Evolutionary conservation across 441 rosid genomes (phyloP), one percentile per base, ranked within the genome.

Genomic region (Kokia cookei): DNA sequence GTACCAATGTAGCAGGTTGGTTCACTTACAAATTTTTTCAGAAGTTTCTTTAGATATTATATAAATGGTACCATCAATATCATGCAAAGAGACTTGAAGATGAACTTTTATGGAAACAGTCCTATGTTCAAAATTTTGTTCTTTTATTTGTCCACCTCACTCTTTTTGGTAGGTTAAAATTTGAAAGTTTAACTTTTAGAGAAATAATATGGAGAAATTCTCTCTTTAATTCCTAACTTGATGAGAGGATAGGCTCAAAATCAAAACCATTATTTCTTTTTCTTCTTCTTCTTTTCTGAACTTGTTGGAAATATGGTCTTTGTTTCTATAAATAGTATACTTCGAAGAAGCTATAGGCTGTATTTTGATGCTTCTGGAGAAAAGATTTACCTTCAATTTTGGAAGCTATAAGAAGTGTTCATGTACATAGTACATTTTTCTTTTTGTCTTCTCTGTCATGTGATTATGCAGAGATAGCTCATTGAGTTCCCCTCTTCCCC

Each of bases 1-100:
- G 85, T 96, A 96, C 86, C 84, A 83, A 51, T 96, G 99, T 78
- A 70, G 87, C 87, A 96, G 95, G 99, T 96, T 76, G 37, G 88
- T 80, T 58, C 35, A 12, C 22, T 63, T 75, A 7, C 50, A 59
- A 70, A 61, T 47, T 63, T 26, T 26, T 47, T 54, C 9, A 15
- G n/a, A 42, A 65, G 45, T 57, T 48, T 14, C 22, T 40, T 73
- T 37, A 61, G 67, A 55, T 26, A 22, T 10, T 19, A 2, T 15
- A 77, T 76, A 22, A 0, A 13, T 61, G 14, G 40, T 59, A 61
- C 62, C 9, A 53, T 53, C 59, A 19, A 54, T 27, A 42, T 60
- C 37, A 14, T 24, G 45, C 76, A 40, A 7, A 7, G 24, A 3
- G 50, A 43, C 35, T 7, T 47, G n/a, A 13, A 69, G 50, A 32